Evolutionary conservation across 768 basidiomycete species (phyloP), one percentile per base, ranked within the genome.

Genomic region (Vararia minispora): DNA sequence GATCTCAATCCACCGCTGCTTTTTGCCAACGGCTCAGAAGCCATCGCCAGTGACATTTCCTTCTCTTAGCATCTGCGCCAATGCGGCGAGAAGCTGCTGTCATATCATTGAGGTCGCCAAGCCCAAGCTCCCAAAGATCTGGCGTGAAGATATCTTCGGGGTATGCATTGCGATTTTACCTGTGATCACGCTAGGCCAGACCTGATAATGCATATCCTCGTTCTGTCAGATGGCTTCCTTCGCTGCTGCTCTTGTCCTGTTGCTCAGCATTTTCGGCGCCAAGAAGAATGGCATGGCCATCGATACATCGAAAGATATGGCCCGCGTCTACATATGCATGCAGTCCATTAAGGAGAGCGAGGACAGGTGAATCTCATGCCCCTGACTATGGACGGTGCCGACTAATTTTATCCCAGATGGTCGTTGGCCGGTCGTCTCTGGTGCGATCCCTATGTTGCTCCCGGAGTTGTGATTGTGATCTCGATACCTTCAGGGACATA

Each of bases 191-290:
- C 13, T 53, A 14, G 47, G 39, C 20, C 43, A 18, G 31, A 28
- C 26, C 41, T 16, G 43, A n/a, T n/a, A n/a, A n/a, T n/a, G n/a
- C n/a, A n/a, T n/a, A n/a, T n/a, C n/a, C n/a, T n/a, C n/a, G n/a
- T n/a, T n/a, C n/a, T n/a, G n/a, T n/a, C 38, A 53, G 54, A 29
- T 52, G 29, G 42, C 59, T 14, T 56, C 67, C 0, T 71, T 73
- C 49, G 65, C 64, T 5, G 59, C 71, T 2, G 68, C 64, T 5
- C 64, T 76, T 26, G 63, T 77, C 17, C 57, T 77, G 6, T 55
- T 79, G 29, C 56, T 78, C 24, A 71, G 71, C 26, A 62, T 78
- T 10, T 77, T 66, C 76, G 71, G 62, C 33, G 68, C 62, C 34
- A 69, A 63, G 46, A 60, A 59, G 35, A 58, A 58, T 22, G 64